These are phyloP conservation scores for Oryza glumipatula DNA, from an alignment of 176 grass and related monocot genomes.

Conservation along the genomic window DNA sequence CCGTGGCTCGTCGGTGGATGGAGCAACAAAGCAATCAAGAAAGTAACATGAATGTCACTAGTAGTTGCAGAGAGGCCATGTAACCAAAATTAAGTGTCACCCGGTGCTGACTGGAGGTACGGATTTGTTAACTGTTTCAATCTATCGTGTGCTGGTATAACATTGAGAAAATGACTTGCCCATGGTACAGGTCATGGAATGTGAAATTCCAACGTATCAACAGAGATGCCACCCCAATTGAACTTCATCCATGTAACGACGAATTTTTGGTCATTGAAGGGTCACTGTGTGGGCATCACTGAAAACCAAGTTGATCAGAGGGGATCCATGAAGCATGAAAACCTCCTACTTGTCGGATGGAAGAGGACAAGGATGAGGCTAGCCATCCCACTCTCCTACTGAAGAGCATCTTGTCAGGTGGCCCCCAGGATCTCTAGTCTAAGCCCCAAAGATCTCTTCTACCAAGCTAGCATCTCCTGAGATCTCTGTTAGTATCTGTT, in stretches of 20 bases:
- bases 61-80: background rate
- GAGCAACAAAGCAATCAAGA: background rate
- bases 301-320: conserved; percentile 42
- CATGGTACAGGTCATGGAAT: conserved; percentile 24
- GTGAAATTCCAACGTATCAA: conserved; percentile 5
- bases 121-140: background rate
- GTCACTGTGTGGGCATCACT: conserved; percentile 1
- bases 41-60: background rate
- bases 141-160: conserved; percentile 1
- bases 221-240: background rate
- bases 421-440: conserved; percentile 20
- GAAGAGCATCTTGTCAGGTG: conserved; percentile 32
- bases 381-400: background rate
- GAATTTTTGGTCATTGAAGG: background rate
- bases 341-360: conserved; percentile 42
- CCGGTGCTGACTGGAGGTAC: background rate
- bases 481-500: conserved; percentile 54
- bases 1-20: background rate
- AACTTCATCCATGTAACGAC: background rate
- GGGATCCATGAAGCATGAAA: conserved; percentile 50
- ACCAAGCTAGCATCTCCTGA: conserved; percentile 43
- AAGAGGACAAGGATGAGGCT: conserved; percentile 51
- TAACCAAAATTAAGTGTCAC: background rate
- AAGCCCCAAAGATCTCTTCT: conserved; percentile 45
- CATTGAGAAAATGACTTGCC: background rate